phyloP scores from a whole-genome alignment of 768 basidiomycete species.

The Terana coerulea region DNA sequence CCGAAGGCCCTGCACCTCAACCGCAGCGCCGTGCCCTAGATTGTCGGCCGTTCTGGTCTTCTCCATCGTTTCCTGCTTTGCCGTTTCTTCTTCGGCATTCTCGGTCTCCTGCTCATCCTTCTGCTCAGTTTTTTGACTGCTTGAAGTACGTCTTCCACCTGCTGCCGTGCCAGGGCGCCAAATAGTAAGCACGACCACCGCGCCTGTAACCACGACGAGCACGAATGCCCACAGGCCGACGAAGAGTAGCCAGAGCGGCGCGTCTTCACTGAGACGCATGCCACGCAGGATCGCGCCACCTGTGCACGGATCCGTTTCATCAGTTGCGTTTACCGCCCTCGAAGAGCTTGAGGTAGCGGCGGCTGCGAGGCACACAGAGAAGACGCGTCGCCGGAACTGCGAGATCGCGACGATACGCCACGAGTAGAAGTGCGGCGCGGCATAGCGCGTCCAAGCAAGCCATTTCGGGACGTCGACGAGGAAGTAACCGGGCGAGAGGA shows the following conservation, averaged over 20 bases:
- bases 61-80: neutral
- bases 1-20: no score
- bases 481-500: slow-evolving; percentile 1
- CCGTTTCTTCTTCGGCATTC: neutral
- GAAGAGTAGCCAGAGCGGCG: slow-evolving; percentile 22
- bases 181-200: neutral
- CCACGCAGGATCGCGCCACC: slow-evolving; percentile 36
- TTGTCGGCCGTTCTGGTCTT: neutral
- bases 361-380: neutral
- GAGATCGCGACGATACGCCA: slow-evolving; percentile 2
- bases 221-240: slow-evolving; percentile 26
- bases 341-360: no score
- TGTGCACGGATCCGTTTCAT: no score
- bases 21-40: neutral
- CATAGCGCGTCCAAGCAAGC: neutral
- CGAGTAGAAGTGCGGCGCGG: neutral
- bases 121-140: no score
- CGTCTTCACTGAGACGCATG: slow-evolving; percentile 26
- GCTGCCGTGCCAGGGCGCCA: neutral
- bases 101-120: neutral
- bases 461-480: neutral
- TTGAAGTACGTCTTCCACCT: no score
- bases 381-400: neutral
- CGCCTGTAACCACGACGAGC: slow-evolving; percentile 20
- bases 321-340: no score